Conservation (phyloP, 129 eudicot species). For the Helianthus annuus region HanXRQr2.0-SUNRISE NC_035442.2:160609333-160609832, state of each 20-base stretch:
- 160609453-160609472: too few species aligned
- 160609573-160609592: neutral
- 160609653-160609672: neutral
- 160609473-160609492: too few species aligned
- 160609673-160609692: neutral
- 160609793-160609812: neutral
- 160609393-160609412: too few species aligned
- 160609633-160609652: neutral
- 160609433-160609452: too few species aligned
- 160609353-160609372: too few species aligned
- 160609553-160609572: neutral
- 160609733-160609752: neutral
- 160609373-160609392: too few species aligned
- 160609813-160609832: neutral
- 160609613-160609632: neutral
- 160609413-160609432: too few species aligned
- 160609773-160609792: neutral
- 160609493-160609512: too few species aligned
- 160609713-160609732: neutral
- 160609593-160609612: neutral
- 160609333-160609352: too few species aligned
- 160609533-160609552: neutral
- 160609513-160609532: too few species aligned
- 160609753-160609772: neutral
- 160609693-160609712: conserved; percentile 2